Conservation (phyloP, 176 grass and related monocot genomes). For the Bolboschoenus planiculmis region DNA sequence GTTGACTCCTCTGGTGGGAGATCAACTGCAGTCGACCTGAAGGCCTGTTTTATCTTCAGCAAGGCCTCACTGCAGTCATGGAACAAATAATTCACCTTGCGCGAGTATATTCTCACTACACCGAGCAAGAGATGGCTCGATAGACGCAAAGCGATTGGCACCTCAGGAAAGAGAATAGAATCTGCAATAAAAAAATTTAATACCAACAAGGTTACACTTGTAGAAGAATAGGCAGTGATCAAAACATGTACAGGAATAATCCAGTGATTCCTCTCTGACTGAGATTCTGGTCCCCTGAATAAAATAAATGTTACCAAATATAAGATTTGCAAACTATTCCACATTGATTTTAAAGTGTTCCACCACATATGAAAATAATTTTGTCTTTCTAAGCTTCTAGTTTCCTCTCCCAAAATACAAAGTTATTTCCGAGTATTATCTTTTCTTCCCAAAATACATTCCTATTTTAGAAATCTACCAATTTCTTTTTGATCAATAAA, state of each 20-base stretch:
- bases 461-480: not conserved
- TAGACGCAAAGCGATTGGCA: slow-evolving; percentile 92
- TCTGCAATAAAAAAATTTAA: slow-evolving; percentile 39
- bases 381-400: not conserved
- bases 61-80: slow-evolving; percentile 98
- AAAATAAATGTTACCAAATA: not conserved
- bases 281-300: not conserved
- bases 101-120: slow-evolving; percentile 97
- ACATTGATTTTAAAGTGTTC: not conserved
- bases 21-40: slow-evolving; percentile 88
- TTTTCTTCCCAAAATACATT: not conserved
- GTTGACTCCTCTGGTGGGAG: slow-evolving; percentile 97
- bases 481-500: not conserved
- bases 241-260: not conserved
- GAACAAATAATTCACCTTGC: slow-evolving; percentile 99
- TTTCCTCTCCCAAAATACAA: not conserved
- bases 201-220: not conserved
- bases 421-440: not conserved
- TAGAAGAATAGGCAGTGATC: not conserved
- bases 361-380: not conserved
- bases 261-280: not conserved
- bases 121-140: slow-evolving; percentile 97
- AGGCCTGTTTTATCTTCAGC: slow-evolving; percentile 98
- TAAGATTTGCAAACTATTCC: not conserved
- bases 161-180: slow-evolving; percentile 98